These are phyloP conservation scores for Pyrenula aspistea DNA, from an alignment of 495 filamentous ascomycete species.

Conservation along the genomic window DNA sequence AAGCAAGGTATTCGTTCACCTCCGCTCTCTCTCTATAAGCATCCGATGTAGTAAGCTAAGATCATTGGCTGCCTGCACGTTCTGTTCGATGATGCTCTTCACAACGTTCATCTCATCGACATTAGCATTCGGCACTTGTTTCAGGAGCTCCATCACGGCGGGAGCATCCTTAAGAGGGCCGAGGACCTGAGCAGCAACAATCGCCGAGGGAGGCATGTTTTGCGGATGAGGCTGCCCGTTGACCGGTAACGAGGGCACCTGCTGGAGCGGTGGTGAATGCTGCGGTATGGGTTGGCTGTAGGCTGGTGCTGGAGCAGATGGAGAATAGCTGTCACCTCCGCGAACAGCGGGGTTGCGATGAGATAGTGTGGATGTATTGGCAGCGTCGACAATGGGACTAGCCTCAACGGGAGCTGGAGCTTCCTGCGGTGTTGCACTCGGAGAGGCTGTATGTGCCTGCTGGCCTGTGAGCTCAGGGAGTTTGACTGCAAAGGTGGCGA, in stretches of 20 bases:
- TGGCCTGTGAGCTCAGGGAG: conserved; percentile 21
- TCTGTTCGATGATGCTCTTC: conserved; percentile 40
- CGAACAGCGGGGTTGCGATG: conserved; percentile 16
- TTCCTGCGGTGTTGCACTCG: conserved; percentile 28
- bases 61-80: conserved; percentile 30
- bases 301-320: conserved; percentile 17
- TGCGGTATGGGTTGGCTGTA: conserved; percentile 30
- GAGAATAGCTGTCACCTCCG: conserved; percentile 12
- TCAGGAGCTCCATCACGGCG: conserved; percentile 53
- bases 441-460: conserved; percentile 25
- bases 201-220: conserved; percentile 11
- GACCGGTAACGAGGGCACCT: conserved; percentile 16
- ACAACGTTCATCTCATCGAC: conserved; percentile 53
- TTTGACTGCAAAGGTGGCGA: conserved; percentile 67
- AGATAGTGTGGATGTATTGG: conserved; percentile 24
- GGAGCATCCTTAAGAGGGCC: conserved; percentile 46
- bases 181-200: conserved; percentile 42
- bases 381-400: conserved; percentile 32
- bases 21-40: conserved; percentile 24
- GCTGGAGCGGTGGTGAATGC: conserved; percentile 9
- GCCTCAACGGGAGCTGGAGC: conserved; percentile 21
- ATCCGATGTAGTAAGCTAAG: conserved; percentile 26
- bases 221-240: conserved; percentile 9
- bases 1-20: too few relatives aligned
- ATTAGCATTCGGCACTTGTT: conserved; percentile 50